Evolutionary conservation across 768 basidiomycete species (phyloP).

Genomic region (Boletus sp.): DNA sequence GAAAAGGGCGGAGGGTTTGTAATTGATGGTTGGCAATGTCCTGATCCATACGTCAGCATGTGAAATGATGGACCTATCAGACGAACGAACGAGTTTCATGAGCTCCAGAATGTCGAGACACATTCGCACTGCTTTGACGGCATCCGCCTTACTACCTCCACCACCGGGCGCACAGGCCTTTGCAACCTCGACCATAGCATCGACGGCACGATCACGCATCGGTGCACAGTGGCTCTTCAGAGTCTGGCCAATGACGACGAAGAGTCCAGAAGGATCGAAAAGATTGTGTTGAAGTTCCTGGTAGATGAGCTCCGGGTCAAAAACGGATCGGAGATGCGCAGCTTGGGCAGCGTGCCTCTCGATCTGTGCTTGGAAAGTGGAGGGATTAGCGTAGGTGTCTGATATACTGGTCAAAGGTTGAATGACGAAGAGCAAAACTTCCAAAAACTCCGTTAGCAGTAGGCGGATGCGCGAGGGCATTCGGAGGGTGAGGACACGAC

Average conservation of each 20-base stretch:
- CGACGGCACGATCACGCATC: constrained; percentile 83
- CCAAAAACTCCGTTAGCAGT: constrained; percentile 72
- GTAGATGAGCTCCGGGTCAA: constrained; percentile 80
- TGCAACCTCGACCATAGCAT: constrained; percentile 77
- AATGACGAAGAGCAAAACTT: constrained; percentile 81
- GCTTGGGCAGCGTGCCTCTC: constrained; percentile 64
- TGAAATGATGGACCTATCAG: constrained; percentile 12
- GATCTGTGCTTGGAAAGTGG: constrained; percentile 57
- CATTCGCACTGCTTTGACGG: constrained; percentile 71
- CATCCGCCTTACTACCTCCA: constrained; percentile 55
- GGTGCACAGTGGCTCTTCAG: constrained; percentile 92
- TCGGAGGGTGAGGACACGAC: constrained; percentile 54
- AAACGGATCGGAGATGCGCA: constrained; percentile 64
- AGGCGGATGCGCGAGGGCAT: constrained; percentile 70
- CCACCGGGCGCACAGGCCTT: constrained; percentile 54
- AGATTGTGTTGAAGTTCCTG: constrained; percentile 76
- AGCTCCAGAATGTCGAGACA: constrained; percentile 91
- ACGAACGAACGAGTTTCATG: constrained; percentile 83
- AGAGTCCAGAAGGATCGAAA: constrained; percentile 78
- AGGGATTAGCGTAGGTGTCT: constrained; percentile 59
- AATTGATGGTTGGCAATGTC: constrained; percentile 97
- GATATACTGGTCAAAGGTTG: constrained; percentile 69
- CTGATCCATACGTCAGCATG: constrained; percentile 41
- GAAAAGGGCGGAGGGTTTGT: constrained; percentile 87
- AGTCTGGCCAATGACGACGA: constrained; percentile 73